Evolutionary conservation across 805 yeast species (phyloP).

Genomic region (Brettanomyces sp.): DNA sequence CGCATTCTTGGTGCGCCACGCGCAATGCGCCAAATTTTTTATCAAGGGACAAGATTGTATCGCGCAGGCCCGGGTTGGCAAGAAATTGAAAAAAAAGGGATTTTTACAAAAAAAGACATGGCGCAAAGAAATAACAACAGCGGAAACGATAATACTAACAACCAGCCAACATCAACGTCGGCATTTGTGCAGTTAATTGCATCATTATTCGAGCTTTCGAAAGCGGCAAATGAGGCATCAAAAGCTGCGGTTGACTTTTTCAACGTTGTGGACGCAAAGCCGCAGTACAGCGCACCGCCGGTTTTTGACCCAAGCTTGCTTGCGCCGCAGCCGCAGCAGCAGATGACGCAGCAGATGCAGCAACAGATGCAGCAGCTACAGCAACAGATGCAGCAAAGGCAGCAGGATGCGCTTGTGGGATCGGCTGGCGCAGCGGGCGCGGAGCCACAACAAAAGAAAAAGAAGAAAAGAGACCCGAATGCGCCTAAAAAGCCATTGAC

Average conservation of each 20-base stretch:
- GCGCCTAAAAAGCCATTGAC: slow-evolving; percentile 95
- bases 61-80: too few species aligned
- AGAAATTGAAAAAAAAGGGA: too few species aligned
- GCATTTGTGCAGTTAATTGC: slow-evolving; percentile 46
- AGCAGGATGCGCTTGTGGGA: background rate
- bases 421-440: slow-evolving; percentile 3
- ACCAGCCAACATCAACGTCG: slow-evolving; percentile 4
- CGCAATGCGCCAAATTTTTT: too few species aligned
- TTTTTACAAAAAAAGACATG: too few species aligned
- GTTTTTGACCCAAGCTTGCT: slow-evolving; percentile 25
- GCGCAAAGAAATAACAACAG: background rate
- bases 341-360: background rate
- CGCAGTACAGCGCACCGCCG: slow-evolving; percentile 26
- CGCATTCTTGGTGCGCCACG: too few species aligned
- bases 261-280: slow-evolving; percentile 44
- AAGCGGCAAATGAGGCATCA: slow-evolving; percentile 82
- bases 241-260: slow-evolving; percentile 70
- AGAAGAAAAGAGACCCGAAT: slow-evolving; percentile 63
- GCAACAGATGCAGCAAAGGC: slow-evolving; percentile 1
- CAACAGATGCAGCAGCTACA: too few species aligned
- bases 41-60: too few species aligned
- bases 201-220: slow-evolving; percentile 71
- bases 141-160: slow-evolving; percentile 11
- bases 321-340: slow-evolving; percentile 3
- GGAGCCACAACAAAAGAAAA: slow-evolving; percentile 35